Conservation (phyloP, 768 basidiomycete genomes). For the Rhodotorula paludigena region DNA sequence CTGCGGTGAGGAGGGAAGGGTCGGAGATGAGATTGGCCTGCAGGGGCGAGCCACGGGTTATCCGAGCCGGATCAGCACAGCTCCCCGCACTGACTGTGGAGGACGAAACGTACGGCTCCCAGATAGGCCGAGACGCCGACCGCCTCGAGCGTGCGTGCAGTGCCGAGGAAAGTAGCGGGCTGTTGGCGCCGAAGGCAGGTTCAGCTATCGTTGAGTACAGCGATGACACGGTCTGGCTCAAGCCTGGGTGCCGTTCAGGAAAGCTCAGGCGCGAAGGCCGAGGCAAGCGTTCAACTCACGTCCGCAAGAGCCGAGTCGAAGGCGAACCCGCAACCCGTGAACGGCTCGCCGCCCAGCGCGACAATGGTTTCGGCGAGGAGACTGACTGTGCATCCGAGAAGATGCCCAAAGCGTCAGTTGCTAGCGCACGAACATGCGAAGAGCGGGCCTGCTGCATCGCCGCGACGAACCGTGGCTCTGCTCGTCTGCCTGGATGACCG, state of each 20-base stretch:
- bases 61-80: too few species aligned
- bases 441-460: neutral
- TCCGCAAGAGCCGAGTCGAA: slow-evolving; percentile 61
- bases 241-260: too few species aligned
- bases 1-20: slow-evolving; percentile 25
- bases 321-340: slow-evolving; percentile 63
- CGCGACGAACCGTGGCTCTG: slow-evolving; percentile 8
- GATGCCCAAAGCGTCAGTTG: too few species aligned
- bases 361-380: slow-evolving; percentile 49
- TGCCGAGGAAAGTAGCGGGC: slow-evolving; percentile 59
- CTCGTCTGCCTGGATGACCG: slow-evolving; percentile 23
- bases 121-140: slow-evolving; percentile 62
- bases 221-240: too few species aligned
- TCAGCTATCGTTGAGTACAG: too few species aligned
- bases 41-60: neutral
- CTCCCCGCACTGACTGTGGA: neutral
- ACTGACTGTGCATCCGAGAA: neutral
- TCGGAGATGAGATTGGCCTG: slow-evolving; percentile 25
- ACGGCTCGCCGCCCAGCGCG: slow-evolving; percentile 56
- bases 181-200: neutral
- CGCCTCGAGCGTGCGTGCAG: slow-evolving; percentile 69
- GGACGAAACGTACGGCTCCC: slow-evolving; percentile 8
- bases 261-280: too few species aligned
- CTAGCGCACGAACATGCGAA: neutral
- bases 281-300: slow-evolving; percentile 47